A percentile compares a stretch with the other conserved stretches of the same genome.
Conservation (phyloP, 345 rosid genomes). For the Kernera saxatilis region DNA sequence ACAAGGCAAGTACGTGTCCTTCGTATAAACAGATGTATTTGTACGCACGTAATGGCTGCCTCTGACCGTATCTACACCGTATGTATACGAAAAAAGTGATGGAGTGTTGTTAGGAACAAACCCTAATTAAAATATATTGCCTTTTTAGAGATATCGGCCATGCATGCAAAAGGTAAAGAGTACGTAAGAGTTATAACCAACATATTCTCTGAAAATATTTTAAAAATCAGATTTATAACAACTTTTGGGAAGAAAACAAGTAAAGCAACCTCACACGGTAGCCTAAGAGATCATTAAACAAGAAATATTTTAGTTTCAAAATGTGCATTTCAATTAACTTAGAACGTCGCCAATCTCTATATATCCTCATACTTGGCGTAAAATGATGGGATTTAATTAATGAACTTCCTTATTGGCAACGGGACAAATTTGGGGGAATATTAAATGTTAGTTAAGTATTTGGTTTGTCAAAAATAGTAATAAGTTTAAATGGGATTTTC, state of each 20-base stretch:
- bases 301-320: neutral
- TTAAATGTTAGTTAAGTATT: constrained; percentile 4
- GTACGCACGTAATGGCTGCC: constrained; percentile 2
- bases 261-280: constrained; percentile 20
- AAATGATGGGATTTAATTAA: constrained; percentile 11
- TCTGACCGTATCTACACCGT: constrained; percentile 19
- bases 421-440: neutral
- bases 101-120: constrained; percentile 6
- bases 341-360: constrained; percentile 26
- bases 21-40: constrained; percentile 4
- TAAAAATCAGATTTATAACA: constrained; percentile 7
- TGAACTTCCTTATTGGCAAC: constrained; percentile 9
- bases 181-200: constrained; percentile 26
- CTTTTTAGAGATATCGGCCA: constrained; percentile 16
- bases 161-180: constrained; percentile 26
- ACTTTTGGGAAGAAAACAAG: constrained; percentile 29
- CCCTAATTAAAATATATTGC: constrained; percentile 9
- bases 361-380: constrained; percentile 18
- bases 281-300: constrained; percentile 3
- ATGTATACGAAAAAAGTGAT: neutral
- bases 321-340: constrained; percentile 26
- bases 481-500: neutral
- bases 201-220: constrained; percentile 8
- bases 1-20: constrained; percentile 19
- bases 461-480: constrained; percentile 3